Evolutionary conservation across 1,284 basidiomycete genomes (phyloP).

Genomic region (Golubevia sp.): DNA sequence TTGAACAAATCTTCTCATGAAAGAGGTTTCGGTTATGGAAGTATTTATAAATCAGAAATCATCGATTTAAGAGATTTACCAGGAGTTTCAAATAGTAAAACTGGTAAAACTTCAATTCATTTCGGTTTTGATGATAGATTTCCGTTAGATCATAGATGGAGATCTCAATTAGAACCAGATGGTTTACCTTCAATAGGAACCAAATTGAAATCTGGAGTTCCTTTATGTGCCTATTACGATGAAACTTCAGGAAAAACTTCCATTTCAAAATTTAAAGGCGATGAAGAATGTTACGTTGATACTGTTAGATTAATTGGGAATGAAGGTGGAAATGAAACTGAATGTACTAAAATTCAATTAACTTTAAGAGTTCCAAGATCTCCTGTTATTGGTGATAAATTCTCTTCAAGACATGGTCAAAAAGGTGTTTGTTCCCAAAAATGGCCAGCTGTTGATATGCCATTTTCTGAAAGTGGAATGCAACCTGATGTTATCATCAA

Average conservation of each 20-base stretch:
- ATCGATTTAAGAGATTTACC: conserved; percentile 44
- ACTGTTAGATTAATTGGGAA: conserved; percentile 54
- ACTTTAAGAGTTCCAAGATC: conserved; percentile 51
- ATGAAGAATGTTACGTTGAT: conserved; percentile 56
- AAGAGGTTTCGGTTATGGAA: conserved; percentile 57
- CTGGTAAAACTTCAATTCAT: conserved; percentile 15
- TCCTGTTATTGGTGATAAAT: conserved; percentile 61
- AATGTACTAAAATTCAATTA: conserved; percentile 54
- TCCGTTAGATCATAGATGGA: conserved; percentile 56
- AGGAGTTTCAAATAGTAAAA: background rate
- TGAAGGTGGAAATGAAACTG: conserved; percentile 41
- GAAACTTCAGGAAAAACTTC: conserved; percentile 46
- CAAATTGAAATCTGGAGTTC: conserved; percentile 37
- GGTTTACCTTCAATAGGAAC: conserved; percentile 49
- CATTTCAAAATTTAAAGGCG: conserved; percentile 56
- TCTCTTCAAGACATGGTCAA: conserved; percentile 57
- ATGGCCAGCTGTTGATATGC: conserved; percentile 60
- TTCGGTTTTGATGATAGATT: conserved; percentile 64
- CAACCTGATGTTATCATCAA: conserved; percentile 62
- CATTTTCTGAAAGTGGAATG: conserved; percentile 59
- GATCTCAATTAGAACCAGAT: conserved; percentile 46
- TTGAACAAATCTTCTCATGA: conserved; percentile 60
- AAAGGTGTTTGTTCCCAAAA: conserved; percentile 61
- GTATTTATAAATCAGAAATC: conserved; percentile 57
- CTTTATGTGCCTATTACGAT: conserved; percentile 51